Evolutionary conservation across 495 filamentous ascomycete species (phyloP), one percentile per base, ranked within the genome.

Genomic region (Trypethelium eluteriae): DNA sequence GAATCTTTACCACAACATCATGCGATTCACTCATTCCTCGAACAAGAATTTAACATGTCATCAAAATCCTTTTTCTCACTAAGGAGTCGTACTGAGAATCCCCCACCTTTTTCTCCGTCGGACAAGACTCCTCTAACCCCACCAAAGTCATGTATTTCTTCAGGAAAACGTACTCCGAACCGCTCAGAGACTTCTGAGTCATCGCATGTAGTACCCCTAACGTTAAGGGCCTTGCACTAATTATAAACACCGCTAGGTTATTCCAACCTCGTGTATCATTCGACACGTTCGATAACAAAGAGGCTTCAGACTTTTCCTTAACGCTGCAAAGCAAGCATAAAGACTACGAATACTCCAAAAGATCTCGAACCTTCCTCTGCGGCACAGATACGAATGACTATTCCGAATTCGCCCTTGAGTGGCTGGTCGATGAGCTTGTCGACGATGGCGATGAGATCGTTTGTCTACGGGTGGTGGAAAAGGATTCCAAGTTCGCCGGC

Each of bases 361-460:
- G 91, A 44, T 95, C 92, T 10, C 85, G 93, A 49, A 97, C 92
- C 2, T 97, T 97, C 74, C 85, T 98, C 71, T 93, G 92, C 64
- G 94, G 94, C 1, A 91, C 92, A 39, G 94, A 98, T 76, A 89
- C 95, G 74, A 94, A 98, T 71, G 86, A 91, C 66, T 98, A 98
- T 77, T 96, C 93, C 25, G 92, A 97, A 62, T 95, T 91, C 79
- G 94, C 94, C 9, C 81, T 98, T 12, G 87, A 95, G 74, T 98
- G 93, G 92, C 82, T 97, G 61, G 84, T 98, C 38, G 91, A 95
- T 72, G 92, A 96, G 73, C 80, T 98, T 69, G 93, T 97, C 32
- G 93, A 97, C 71, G 94, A 98, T 76, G 94, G 95, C 11, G 94
- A 98, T 73, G 91, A 98, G 77, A 90, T 98, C 63, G 88, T 98